These are phyloP conservation scores for Puccinia polysora DNA, from an alignment of 1,284 basidiomycete genomes.

Conservation along the genomic window DNA sequence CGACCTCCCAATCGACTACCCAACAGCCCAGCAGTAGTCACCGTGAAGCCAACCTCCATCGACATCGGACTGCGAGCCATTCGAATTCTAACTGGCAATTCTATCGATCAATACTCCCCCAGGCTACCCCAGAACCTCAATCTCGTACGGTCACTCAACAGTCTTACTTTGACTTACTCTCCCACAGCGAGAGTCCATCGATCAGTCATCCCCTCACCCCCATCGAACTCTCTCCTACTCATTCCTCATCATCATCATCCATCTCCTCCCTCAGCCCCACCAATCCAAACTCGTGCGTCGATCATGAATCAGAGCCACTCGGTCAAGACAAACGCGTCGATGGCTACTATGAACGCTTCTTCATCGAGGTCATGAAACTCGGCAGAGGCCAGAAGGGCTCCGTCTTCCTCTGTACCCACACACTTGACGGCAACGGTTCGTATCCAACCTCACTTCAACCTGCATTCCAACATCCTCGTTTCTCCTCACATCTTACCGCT, in stretches of 20 bases:
- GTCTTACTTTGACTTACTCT: background rate
- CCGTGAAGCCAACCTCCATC: too few species aligned
- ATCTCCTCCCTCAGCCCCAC: background rate
- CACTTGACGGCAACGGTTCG: constrained; percentile 21
- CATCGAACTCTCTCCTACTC: background rate
- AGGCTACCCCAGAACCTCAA: too few species aligned
- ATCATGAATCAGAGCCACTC: constrained; percentile 3
- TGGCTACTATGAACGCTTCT: constrained; percentile 65
- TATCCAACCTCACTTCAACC: constrained; percentile 19
- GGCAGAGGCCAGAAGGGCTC: constrained; percentile 89
- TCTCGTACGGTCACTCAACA: background rate
- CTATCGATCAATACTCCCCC: too few species aligned
- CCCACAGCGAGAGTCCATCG: background rate
- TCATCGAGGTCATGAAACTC: constrained; percentile 74
- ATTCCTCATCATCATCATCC: background rate
- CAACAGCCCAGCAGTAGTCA: background rate
- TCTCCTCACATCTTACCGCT: background rate
- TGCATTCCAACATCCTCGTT: background rate
- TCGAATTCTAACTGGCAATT: too few species aligned
- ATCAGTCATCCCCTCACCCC: constrained; percentile 13
- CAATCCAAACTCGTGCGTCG: background rate
- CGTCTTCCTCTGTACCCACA: constrained; percentile 66
- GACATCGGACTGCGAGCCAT: too few species aligned
- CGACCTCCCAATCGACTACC: background rate
- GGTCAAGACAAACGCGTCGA: constrained; percentile 50